These are phyloP conservation scores for Kodamaea anthophila DNA, from an alignment of 1,139 yeast genomes.

Conservation along the genomic window DNA sequence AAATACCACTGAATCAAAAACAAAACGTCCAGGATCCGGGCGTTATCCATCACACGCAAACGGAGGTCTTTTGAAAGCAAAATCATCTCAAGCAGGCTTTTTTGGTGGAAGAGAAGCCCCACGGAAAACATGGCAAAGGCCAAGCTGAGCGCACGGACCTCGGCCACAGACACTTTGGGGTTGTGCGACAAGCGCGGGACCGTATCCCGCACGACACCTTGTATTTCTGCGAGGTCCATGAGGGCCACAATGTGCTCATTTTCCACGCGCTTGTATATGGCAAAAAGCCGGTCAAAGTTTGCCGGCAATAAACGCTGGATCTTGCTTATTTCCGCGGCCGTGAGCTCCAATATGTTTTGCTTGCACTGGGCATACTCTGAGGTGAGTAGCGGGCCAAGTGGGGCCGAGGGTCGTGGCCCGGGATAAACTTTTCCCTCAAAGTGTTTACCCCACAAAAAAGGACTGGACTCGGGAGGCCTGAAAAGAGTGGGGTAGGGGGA, in stretches of 20 bases:
- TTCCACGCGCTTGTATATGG: conserved; percentile 7
- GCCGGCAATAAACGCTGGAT: too few relatives aligned
- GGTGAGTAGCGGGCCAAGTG: conserved; percentile 2
- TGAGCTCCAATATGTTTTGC: conserved; percentile 7
- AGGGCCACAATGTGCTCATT: conserved; percentile 8
- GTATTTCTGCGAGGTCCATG: conserved; percentile 5
- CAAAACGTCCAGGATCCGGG: conserved; percentile 20
- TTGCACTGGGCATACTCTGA: conserved; percentile 7
- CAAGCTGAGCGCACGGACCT: conserved; percentile 12
- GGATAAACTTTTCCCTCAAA: too few relatives aligned
- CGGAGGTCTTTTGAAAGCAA: conserved; percentile 19
- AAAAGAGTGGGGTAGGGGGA: too few relatives aligned
- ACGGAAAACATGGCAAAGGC: conserved; percentile 18
- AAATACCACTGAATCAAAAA: conserved; percentile 29
- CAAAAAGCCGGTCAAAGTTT: conserved; percentile 7
- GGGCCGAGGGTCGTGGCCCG: too few relatives aligned
- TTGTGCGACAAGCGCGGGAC: too few relatives aligned
- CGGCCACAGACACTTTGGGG: conserved; percentile 10
- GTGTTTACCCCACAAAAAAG: too few relatives aligned
- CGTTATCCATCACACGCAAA: conserved; percentile 15
- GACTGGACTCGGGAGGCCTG: too few relatives aligned
- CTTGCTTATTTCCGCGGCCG: too few relatives aligned
- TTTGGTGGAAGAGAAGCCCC: conserved; percentile 18
- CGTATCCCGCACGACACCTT: conserved; percentile 8
- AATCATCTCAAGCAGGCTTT: conserved; percentile 9